These are phyloP conservation scores for Phaeomoniella chlamydospora DNA, from an alignment of 2,329 filamentous ascomycete species.

Conservation along the genomic window DNA sequence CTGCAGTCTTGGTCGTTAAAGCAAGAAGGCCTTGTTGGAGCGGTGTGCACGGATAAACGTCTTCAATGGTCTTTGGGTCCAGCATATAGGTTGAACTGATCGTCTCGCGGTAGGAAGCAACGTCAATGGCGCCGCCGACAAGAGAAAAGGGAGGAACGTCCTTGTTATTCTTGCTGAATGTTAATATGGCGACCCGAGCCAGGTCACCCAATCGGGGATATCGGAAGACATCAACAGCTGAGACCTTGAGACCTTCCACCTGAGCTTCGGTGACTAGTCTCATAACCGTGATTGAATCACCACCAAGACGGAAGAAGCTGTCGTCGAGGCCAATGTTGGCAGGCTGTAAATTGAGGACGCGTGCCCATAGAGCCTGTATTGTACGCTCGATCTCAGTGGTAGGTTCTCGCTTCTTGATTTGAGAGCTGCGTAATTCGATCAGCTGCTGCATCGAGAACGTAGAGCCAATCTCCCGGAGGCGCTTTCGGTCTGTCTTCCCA, in stretches of 20 bases:
- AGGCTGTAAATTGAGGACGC: conserved; percentile 20
- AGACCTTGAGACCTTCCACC: conserved; percentile 7
- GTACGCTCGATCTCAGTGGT: conserved; percentile 11
- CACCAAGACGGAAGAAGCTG: conserved; percentile 17
- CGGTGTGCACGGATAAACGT: conserved; percentile 19
- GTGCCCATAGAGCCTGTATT: conserved; percentile 18
- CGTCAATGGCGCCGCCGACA: too few relatives aligned
- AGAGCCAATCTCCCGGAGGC: too few relatives aligned
- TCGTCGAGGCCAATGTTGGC: conserved; percentile 13
- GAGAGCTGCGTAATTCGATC: neutral
- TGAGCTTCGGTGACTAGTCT: conserved; percentile 13
- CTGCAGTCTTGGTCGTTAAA: neutral
- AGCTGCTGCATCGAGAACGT: too few relatives aligned
- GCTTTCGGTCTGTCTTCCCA: conserved; percentile 20
- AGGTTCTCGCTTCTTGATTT: neutral
- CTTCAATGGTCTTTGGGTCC: too few relatives aligned
- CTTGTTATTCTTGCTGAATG: neutral
- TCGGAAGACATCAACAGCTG: conserved; percentile 16
- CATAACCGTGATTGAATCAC: conserved; percentile 17
- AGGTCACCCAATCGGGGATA: conserved; percentile 27
- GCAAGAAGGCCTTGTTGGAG: conserved; percentile 24
- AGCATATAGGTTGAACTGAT: too few relatives aligned
- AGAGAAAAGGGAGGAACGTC: neutral
- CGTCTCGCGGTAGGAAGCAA: too few relatives aligned
- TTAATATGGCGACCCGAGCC: conserved; percentile 14